Conservation (phyloP, 2,329 filamentous ascomycete genomes). For the Pseudomassariella vexata region DNA sequence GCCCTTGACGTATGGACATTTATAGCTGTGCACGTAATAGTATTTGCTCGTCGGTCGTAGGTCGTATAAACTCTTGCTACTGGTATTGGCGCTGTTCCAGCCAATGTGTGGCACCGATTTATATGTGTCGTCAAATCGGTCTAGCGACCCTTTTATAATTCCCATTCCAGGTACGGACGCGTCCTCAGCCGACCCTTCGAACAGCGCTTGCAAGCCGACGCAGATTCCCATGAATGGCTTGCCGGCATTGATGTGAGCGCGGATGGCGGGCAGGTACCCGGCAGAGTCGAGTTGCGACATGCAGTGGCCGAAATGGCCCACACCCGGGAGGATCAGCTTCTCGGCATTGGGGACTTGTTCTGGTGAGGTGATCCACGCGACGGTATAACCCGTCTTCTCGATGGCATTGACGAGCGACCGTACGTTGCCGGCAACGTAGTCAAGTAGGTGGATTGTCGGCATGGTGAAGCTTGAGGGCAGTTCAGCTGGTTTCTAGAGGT, state of each 20-base stretch:
- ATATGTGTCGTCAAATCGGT: conserved; percentile 67
- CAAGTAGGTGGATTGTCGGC: conserved; percentile 70
- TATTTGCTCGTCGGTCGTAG: conserved; percentile 82
- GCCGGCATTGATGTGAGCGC: conserved; percentile 75
- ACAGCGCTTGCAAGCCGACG: conserved; percentile 87
- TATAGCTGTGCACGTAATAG: conserved; percentile 98
- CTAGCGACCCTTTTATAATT: conserved; percentile 64
- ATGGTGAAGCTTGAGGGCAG: conserved; percentile 49
- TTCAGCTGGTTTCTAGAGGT: no score
- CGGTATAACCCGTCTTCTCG: conserved; percentile 86
- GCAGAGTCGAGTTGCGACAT: conserved; percentile 75
- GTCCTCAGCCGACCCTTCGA: conserved; percentile 79
- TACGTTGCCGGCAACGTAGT: conserved; percentile 96
- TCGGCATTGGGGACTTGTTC: conserved; percentile 80
- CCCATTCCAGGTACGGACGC: conserved; percentile 66
- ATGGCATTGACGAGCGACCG: conserved; percentile 96
- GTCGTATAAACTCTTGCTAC: conserved; percentile 60
- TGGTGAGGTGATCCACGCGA: conserved; percentile 86
- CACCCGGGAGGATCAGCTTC: conserved; percentile 92
- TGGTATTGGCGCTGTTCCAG: conserved; percentile 85
- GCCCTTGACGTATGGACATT: conserved; percentile 67
- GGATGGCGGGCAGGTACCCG: conserved; percentile 78
- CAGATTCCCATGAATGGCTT: conserved; percentile 99
- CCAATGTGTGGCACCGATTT: conserved; percentile 99
- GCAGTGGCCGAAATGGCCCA: conserved; percentile 97